Evolutionary conservation across 345 rosid species (phyloP), one percentile per base, ranked within the genome.

Genomic region (Stellera chamaejasme): DNA sequence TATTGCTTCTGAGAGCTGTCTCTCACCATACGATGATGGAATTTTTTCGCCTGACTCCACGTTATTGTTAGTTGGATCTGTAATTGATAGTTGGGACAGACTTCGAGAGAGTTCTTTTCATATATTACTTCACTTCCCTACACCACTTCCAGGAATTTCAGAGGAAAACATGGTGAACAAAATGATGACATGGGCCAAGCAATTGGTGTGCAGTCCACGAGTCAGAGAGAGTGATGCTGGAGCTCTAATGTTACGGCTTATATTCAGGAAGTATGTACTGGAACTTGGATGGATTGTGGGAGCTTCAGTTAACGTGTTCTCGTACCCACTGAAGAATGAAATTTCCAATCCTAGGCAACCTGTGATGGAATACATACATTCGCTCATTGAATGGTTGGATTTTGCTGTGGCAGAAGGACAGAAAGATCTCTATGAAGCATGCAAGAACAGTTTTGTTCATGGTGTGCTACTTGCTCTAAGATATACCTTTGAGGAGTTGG

Each of bases 151-250:
- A 43, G 96, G 98, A 44, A 69, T 92, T 71, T 77, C 90, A 62
- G 75, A 78, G 67, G 82, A 78, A 55, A 78, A 75, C 56, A 81
- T 75, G 88, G 86, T 84, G 68, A 73, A 72, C 64, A 81, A 65
- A 58, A 66, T 88, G 65, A 79, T 86, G 64, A 59, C 66, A 43
- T 88, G 96, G 96, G 95, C 98, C 55, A 82, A 86, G 74, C 72
- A 76, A 27, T 74, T 92, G 71, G 95, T 92, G 61, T 84, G 89
- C 65, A 86, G 96, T 66, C 88, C 98, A 66, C 96, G 96, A 54
- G 98, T 92, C 62, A 85, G 98, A 69, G 98, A 92, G 82, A 92
- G 96, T 72, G 98, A 92, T 66, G 98, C 93, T 27, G 98, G 98
- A 47, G 79, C 98, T 46, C 66, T 92, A 69, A 79, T 87, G 46